phyloP scores from a whole-genome alignment of 2,329 filamentous ascomycete species.

The Zasmidium citrigriseum region DNA sequence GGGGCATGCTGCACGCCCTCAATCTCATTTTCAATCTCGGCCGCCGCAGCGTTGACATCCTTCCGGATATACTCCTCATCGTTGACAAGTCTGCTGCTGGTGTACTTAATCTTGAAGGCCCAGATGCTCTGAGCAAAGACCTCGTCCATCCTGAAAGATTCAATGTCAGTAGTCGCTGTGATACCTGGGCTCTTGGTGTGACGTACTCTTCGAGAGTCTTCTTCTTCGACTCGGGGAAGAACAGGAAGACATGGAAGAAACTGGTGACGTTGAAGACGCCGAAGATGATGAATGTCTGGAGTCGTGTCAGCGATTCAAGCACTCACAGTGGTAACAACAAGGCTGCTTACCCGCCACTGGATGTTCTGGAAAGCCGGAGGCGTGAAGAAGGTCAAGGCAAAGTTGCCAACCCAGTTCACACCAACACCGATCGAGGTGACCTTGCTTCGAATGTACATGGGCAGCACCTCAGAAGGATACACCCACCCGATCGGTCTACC shows the following conservation, averaged over 20 bases:
- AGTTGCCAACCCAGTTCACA: conserved; percentile 14
- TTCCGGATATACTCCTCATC: conserved; percentile 11
- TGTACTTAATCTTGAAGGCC: conserved; percentile 17
- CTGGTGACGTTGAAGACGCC: conserved; percentile 12
- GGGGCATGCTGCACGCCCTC: not conserved
- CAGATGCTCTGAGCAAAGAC: conserved; percentile 32
- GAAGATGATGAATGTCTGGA: conserved; percentile 15
- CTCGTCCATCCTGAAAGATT: conserved; percentile 35
- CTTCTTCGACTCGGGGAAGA: conserved; percentile 18
- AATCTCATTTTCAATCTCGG: conserved; percentile 3
- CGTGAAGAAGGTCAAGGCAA: conserved; percentile 15
- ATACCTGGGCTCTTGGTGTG: not conserved
- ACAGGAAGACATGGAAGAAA: conserved; percentile 12
- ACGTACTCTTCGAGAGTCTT: conserved; percentile 19
- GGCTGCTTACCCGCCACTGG: conserved; percentile 3
- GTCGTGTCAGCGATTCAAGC: not conserved
- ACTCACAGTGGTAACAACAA: not conserved
- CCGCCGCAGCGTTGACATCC: conserved; percentile 7
- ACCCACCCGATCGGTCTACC: conserved; percentile 12
- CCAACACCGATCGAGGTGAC: conserved; percentile 9
- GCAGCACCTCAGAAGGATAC: conserved; percentile 11
- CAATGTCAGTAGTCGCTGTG: not conserved
- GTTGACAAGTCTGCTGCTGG: conserved; percentile 3
- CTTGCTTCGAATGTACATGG: conserved; percentile 13
- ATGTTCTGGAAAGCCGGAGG: conserved; percentile 15